Conservation (phyloP, 1,284 basidiomycete species). For the Ceratobasidium sp. region DNA sequence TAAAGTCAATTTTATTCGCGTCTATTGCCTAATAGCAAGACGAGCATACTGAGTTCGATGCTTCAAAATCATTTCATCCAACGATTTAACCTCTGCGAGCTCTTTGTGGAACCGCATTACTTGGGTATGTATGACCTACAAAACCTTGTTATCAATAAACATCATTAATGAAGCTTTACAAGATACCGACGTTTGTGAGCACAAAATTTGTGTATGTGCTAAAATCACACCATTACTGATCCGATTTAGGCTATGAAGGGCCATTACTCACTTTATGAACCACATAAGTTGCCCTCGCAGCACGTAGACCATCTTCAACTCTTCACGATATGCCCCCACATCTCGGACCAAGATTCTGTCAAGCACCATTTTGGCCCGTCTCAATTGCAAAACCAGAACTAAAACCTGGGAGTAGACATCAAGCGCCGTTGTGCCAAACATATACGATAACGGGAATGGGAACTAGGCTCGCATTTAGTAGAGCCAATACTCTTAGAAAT, state of each 20-base stretch:
- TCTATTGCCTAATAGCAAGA: background rate
- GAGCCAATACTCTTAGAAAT: background rate
- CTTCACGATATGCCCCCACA: constrained; percentile 58
- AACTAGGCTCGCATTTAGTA: constrained; percentile 51
- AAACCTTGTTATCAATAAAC: constrained; percentile 16
- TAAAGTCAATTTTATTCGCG: constrained; percentile 12
- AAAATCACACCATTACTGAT: constrained; percentile 7
- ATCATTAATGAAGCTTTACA: constrained; percentile 12
- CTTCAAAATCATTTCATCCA: constrained; percentile 81
- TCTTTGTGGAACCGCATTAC: constrained; percentile 70
- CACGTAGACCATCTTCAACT: constrained; percentile 77
- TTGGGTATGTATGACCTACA: constrained; percentile 79
- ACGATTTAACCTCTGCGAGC: constrained; percentile 70
- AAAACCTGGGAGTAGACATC: constrained; percentile 79
- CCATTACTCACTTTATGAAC: constrained; percentile 80
- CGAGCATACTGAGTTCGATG: constrained; percentile 79
- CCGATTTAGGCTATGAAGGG: background rate
- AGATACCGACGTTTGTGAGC: constrained; percentile 73
- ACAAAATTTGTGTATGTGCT: constrained; percentile 82
- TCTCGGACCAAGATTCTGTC: constrained; percentile 76
- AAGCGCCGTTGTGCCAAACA: constrained; percentile 75
- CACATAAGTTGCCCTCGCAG: constrained; percentile 82
- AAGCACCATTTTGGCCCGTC: constrained; percentile 77
- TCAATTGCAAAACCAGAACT: constrained; percentile 81
- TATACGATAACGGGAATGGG: constrained; percentile 85